phyloP scores from a whole-genome alignment of 1,284 basidiomycete genomes.

The Ceratobasidium sp. region DNA sequence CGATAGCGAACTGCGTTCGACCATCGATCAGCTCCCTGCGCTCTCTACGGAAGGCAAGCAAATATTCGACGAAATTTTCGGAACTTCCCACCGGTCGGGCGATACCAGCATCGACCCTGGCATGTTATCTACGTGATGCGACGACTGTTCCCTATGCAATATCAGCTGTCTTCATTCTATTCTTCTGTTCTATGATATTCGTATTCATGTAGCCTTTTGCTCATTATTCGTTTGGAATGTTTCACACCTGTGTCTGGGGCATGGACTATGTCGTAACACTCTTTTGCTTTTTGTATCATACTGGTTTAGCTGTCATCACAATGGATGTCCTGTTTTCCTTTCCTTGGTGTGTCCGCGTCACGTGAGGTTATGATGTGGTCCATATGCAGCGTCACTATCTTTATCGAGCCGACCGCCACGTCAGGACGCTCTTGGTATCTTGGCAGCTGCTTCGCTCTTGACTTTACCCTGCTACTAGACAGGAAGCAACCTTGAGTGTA shows the following conservation, averaged over 20 bases:
- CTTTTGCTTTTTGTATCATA: conserved; percentile 40
- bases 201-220: conserved; percentile 37
- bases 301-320: conserved; percentile 31
- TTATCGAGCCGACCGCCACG: conserved; percentile 35
- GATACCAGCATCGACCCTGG: conserved; percentile 70
- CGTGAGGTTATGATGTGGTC: conserved; percentile 1
- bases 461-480: no score
- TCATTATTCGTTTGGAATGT: conserved; percentile 30
- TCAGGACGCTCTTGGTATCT: conserved; percentile 9
- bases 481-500: neutral
- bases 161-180: neutral
- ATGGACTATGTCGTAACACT: conserved; percentile 36
- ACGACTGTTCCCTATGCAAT: neutral
- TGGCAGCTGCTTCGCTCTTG: no score
- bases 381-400: conserved; percentile 30
- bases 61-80: conserved; percentile 81
- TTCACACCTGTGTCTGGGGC: conserved; percentile 32
- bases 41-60: conserved; percentile 78
- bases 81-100: conserved; percentile 58
- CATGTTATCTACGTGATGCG: conserved; percentile 73
- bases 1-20: conserved; percentile 67
- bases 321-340: conserved; percentile 36
- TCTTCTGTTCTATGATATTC: conserved; percentile 27
- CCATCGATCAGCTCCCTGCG: conserved; percentile 69
- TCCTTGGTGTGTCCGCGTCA: conserved; percentile 1